Evolutionary conservation across 164 flowering plant genomes (phyloP), one percentile per base, ranked within the genome.

Genomic region (Saururus chinensis): DNA sequence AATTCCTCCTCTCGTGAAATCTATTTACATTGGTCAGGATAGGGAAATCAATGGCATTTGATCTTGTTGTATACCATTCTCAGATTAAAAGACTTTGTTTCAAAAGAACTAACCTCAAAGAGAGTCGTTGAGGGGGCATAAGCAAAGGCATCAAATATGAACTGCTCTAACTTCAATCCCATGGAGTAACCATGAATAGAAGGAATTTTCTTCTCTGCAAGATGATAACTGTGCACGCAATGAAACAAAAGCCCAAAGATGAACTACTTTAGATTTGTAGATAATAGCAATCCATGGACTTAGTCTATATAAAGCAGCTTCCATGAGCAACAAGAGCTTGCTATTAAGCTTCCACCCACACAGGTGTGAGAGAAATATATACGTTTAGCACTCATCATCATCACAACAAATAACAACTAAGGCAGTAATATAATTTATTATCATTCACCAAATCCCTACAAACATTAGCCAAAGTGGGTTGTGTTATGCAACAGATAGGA

Each of bases 131-230:
- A 80, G 59, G 97, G 91, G 60, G 96, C 82, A 76, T 90, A 93
- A 35, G 90, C 68, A 74, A 93, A 93, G 51, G 96, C 92, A 74
- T 93, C 98, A 73, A 93, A 93, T 68, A 93, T 76, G 64, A 84
- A 93, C 69, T 93, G 98, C 73, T 93, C 98, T 21, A 93, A 73
- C 70, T 93, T 93, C 64, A 84, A 68, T 51, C 98, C 98, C 63
- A 73, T 52, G 4, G 89, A 83, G 51, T 73, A 61, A n/a, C 97
- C 97, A 74, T 86, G 79, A 49, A 82, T 68, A 60, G 96, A 87
- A 68, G 96, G 85, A 19, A 92, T 92, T 73, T 80, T 86, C 83
- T 92, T 92, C 84, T 92, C 97, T 11, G 97, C 97, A 61, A 89
- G 79, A 81, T 92, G 98, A 74, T 78, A 86, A 41, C 98, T 92